Evolutionary conservation across 106 monocot genomes (phyloP).

Genomic region (Posidonia australis): DNA sequence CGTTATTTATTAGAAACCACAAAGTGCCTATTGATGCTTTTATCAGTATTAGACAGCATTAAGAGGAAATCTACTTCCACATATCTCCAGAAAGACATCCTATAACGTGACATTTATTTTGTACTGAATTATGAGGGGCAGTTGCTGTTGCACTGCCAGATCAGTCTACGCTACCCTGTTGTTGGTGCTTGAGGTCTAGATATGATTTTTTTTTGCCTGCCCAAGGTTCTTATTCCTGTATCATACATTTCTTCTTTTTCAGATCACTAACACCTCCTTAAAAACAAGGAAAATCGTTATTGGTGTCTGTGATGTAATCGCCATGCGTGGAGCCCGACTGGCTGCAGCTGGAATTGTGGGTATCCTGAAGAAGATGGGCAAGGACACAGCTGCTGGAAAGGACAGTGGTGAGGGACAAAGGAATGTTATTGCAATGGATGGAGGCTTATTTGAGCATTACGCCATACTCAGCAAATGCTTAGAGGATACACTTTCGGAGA

Average conservation of each 20-base stretch:
- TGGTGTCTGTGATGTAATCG: conserved; percentile 56
- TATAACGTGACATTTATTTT: no score
- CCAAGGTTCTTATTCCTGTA: neutral
- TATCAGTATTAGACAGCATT: neutral
- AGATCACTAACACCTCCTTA: conserved; percentile 47
- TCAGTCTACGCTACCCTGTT: no score
- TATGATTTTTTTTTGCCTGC: no score
- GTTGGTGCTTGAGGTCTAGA: no score
- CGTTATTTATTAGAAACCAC: no score
- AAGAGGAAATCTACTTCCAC: no score
- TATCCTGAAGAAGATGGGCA: conserved; percentile 75
- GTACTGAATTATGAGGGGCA: no score
- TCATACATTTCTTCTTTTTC: conserved; percentile 1
- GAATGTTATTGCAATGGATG: conserved; percentile 85
- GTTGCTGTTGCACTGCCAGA: no score
- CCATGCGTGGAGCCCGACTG: conserved; percentile 63
- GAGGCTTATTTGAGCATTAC: conserved; percentile 92
- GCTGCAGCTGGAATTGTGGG: conserved; percentile 79
- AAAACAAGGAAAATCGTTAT: conserved; percentile 57
- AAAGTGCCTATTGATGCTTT: no score
- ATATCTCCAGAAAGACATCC: no score
- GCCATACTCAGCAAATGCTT: conserved; percentile 45
- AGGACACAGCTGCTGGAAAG: conserved; percentile 17
- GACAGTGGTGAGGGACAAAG: conserved; percentile 15
- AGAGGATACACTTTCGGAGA: conserved; percentile 54